Conservation (phyloP, 2,329 filamentous ascomycete genomes). For the Diplodia seriata region DNA sequence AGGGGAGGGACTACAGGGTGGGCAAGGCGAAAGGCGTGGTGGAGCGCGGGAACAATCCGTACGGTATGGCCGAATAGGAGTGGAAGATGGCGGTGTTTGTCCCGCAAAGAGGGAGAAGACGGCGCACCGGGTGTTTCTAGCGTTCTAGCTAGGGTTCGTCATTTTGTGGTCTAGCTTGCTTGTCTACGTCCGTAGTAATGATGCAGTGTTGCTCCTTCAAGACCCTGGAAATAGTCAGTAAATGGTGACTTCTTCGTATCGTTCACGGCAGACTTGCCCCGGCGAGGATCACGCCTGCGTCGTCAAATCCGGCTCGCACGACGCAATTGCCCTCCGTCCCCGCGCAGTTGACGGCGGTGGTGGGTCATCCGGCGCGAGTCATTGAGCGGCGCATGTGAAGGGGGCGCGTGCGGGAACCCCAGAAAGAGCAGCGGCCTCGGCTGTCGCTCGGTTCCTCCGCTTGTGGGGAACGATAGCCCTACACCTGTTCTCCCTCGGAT, state of each 20-base stretch:
- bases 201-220: neutral
- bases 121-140: neutral
- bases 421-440: constrained; percentile 26
- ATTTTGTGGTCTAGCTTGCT: neutral
- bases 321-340: neutral
- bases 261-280: neutral
- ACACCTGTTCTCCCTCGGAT: constrained; percentile 17
- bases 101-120: too few species aligned
- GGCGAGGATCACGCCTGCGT: neutral
- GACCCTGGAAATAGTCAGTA: neutral
- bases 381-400: constrained; percentile 24
- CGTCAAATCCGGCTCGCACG: neutral
- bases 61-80: constrained; percentile 33
- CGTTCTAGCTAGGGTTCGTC: neutral
- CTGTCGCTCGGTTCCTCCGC: constrained; percentile 22
- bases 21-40: constrained; percentile 38
- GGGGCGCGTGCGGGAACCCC: constrained; percentile 17
- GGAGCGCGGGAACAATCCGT: constrained; percentile 38
- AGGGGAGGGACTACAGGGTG: constrained; percentile 48
- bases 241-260: neutral
- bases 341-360: neutral
- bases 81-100: constrained; percentile 3
- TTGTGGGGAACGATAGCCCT: constrained; percentile 13
- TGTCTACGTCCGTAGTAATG: constrained; percentile 11
- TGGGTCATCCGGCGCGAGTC: constrained; percentile 18